A percentile compares a stretch with the other conserved stretches of the same genome.
phyloP scores from a whole-genome alignment of 208 protist species.

The Crithidia thermophila region DNA sequence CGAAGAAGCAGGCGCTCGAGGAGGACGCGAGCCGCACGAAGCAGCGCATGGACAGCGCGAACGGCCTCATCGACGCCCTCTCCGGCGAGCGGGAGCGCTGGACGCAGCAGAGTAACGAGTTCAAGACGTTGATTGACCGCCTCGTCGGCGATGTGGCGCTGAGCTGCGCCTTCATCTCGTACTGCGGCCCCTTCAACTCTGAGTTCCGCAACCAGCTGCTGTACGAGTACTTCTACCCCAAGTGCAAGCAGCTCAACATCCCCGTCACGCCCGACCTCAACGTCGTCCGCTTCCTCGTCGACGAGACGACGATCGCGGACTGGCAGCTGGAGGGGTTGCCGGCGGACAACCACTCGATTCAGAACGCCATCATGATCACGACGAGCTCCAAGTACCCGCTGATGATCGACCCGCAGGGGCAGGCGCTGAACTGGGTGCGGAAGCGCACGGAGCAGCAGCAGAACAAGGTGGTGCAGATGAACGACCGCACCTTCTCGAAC shows the following conservation, averaged over 20 bases:
- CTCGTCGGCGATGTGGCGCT: slow-evolving; percentile 98
- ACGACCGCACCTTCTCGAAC: slow-evolving; percentile 94
- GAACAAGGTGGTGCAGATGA: slow-evolving; percentile 93
- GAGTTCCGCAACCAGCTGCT: slow-evolving; percentile 96
- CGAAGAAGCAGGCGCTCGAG: slow-evolving; percentile 97
- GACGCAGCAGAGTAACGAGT: slow-evolving; percentile 96
- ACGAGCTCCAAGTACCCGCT: slow-evolving; percentile 96
- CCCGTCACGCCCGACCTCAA: slow-evolving; percentile 94
- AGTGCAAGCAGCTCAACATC: slow-evolving; percentile 92
- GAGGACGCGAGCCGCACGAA: slow-evolving; percentile 96
- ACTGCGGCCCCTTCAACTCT: slow-evolving; percentile 98
- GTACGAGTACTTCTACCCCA: slow-evolving; percentile 93
- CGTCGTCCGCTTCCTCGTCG: slow-evolving; percentile 96
- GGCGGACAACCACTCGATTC: slow-evolving; percentile 98
- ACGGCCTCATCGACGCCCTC: slow-evolving; percentile 97
- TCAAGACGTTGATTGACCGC: slow-evolving; percentile 94
- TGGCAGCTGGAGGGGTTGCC: slow-evolving; percentile 99
- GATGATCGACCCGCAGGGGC: slow-evolving; percentile 98
- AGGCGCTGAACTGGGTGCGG: slow-evolving; percentile 97
- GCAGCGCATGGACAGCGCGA: slow-evolving; percentile 97
- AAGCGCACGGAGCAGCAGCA: slow-evolving; percentile 80
- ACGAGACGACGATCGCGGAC: slow-evolving; percentile 96
- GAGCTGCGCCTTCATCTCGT: slow-evolving; percentile 98
- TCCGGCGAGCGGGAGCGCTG: slow-evolving; percentile 97
- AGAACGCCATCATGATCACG: slow-evolving; percentile 99